phyloP scores from a whole-genome alignment of 352 stramenopile species.

The Pythium biforme region DNA sequence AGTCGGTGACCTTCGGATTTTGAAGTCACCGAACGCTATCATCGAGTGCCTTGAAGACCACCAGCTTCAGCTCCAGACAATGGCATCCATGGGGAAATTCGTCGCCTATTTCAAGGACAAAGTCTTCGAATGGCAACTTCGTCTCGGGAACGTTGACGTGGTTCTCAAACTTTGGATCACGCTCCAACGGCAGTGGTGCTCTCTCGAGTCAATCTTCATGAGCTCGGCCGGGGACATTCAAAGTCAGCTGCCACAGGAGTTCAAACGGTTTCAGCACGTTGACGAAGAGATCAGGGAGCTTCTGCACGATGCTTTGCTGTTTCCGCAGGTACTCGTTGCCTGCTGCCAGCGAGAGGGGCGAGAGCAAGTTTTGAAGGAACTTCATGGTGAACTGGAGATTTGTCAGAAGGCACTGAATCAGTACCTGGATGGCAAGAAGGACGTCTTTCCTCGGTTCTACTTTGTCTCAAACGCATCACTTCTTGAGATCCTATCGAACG shows the following conservation, averaged over 20 bases:
- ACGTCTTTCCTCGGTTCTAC: constrained; percentile 96
- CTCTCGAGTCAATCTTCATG: constrained; percentile 95
- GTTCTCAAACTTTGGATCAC: constrained; percentile 93
- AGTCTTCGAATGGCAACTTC: constrained; percentile 94
- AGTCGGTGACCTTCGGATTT: constrained; percentile 78
- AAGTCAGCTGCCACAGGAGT: constrained; percentile 90
- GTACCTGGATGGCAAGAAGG: constrained; percentile 96
- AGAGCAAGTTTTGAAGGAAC: constrained; percentile 75
- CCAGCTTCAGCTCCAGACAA: constrained; percentile 94
- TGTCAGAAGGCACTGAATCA: constrained; percentile 96
- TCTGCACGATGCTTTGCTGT: constrained; percentile 54
- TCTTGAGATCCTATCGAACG: constrained; percentile 95
- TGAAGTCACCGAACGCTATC: constrained; percentile 90
- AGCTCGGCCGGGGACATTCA: constrained; percentile 91
- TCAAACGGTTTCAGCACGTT: constrained; percentile 86
- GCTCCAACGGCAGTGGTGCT: constrained; percentile 91
- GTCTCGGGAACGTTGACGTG: constrained; percentile 90
- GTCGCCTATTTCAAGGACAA: constrained; percentile 95
- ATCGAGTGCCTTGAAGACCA: constrained; percentile 95
- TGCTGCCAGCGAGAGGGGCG: constrained; percentile 79
- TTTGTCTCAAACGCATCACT: constrained; percentile 95
- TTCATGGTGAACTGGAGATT: constrained; percentile 90
- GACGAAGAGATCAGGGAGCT: constrained; percentile 87
- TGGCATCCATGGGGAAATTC: constrained; percentile 96
- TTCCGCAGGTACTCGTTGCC: constrained; percentile 67